Conservation (phyloP, 2,329 filamentous ascomycete species). For the Alternaria sp. region DNA sequence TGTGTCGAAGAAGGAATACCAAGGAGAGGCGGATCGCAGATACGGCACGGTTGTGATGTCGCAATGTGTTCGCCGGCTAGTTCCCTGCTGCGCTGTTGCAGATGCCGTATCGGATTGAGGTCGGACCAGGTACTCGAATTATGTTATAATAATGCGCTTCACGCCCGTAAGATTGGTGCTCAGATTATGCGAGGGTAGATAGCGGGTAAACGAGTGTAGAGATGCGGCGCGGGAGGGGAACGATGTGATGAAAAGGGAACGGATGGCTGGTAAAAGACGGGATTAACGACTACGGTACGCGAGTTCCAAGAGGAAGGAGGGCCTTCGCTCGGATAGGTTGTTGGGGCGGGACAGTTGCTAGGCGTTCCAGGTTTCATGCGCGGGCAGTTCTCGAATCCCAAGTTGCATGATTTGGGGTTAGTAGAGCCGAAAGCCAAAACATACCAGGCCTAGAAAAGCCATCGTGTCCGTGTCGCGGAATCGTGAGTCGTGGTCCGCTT, state of each 20-base stretch:
- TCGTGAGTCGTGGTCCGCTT: slow-evolving; percentile 2
- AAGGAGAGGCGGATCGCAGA: slow-evolving; percentile 19
- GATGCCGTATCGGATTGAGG: slow-evolving; percentile 17
- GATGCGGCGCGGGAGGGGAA: neutral
- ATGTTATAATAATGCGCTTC: slow-evolving; percentile 1
- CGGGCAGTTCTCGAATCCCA: slow-evolving; percentile 25
- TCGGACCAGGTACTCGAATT: slow-evolving; percentile 2
- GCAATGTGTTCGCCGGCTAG: slow-evolving; percentile 20
- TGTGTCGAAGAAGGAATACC: slow-evolving; percentile 9
- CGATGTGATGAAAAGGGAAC: slow-evolving; percentile 7
- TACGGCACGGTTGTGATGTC: slow-evolving; percentile 19
- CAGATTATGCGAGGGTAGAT: neutral
- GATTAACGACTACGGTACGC: slow-evolving; percentile 5
- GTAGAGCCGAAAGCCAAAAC: slow-evolving; percentile 16
- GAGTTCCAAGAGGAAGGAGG: neutral
- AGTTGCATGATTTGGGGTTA: slow-evolving; percentile 14
- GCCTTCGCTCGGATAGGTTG: slow-evolving; percentile 15
- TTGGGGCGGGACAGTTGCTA: slow-evolving; percentile 17
- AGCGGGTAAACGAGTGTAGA: slow-evolving; percentile 4
- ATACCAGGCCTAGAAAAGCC: slow-evolving; percentile 23
- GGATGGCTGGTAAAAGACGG: slow-evolving; percentile 16
- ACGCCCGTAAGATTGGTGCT: neutral
- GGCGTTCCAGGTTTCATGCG: slow-evolving; percentile 22
- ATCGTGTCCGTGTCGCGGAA: slow-evolving; percentile 16
- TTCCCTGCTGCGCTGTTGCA: slow-evolving; percentile 33